phyloP scores from a whole-genome alignment of 495 filamentous ascomycete species.

The Cudoniella acicularis region DNA sequence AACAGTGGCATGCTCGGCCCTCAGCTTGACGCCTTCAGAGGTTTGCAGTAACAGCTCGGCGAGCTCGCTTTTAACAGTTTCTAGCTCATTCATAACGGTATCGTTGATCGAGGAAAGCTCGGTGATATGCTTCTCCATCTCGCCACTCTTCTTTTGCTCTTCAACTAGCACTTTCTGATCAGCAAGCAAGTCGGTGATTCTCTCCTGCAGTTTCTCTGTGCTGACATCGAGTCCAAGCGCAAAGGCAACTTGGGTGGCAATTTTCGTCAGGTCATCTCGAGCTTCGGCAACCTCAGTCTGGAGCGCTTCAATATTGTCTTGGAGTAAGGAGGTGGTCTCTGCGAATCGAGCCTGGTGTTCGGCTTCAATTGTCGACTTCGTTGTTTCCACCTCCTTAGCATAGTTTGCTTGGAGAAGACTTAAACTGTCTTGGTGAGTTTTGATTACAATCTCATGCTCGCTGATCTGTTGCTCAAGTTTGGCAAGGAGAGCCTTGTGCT shows the following conservation, averaged over 20 bases:
- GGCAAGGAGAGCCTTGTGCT: slow-evolving; percentile 48
- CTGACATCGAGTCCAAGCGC: slow-evolving; percentile 50
- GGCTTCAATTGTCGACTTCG: slow-evolving; percentile 39
- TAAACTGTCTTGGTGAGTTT: slow-evolving; percentile 44
- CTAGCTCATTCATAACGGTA: slow-evolving; percentile 51
- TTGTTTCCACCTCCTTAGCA: slow-evolving; percentile 44
- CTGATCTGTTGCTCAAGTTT: slow-evolving; percentile 56
- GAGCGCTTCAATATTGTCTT: slow-evolving; percentile 55
- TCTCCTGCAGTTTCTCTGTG: slow-evolving; percentile 50
- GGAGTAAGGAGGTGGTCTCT: slow-evolving; percentile 50
- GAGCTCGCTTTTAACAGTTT: slow-evolving; percentile 43
- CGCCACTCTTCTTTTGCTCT: slow-evolving; percentile 53
- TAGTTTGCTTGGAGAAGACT: slow-evolving; percentile 41
- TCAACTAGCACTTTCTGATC: slow-evolving; percentile 44
- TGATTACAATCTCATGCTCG: slow-evolving; percentile 47
- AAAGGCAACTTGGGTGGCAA: slow-evolving; percentile 53
- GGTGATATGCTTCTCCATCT: slow-evolving; percentile 43
- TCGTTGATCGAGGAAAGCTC: slow-evolving; percentile 52
- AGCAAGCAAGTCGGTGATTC: slow-evolving; percentile 47
- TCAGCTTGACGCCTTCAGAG: slow-evolving; percentile 31
- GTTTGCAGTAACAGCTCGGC: slow-evolving; percentile 37
- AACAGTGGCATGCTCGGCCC: slow-evolving; percentile 57
- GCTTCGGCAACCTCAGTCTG: slow-evolving; percentile 68
- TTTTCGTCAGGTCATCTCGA: slow-evolving; percentile 61
- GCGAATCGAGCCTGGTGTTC: slow-evolving; percentile 30